Conservation (phyloP, 495 filamentous ascomycete species). For the Penicillium paxilli region DNA sequence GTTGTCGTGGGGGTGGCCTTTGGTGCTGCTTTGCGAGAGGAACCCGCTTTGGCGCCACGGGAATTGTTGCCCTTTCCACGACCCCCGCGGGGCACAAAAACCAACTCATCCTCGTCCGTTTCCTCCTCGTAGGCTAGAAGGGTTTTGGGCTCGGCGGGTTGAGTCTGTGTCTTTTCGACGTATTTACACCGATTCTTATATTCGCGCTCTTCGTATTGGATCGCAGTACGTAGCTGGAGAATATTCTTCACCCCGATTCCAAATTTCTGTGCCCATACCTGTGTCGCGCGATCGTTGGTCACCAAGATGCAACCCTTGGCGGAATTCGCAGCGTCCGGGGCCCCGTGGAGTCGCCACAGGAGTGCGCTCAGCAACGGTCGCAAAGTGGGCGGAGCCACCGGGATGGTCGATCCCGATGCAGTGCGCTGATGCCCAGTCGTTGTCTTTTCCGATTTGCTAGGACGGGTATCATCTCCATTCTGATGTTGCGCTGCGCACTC, state of each 20-base stretch:
- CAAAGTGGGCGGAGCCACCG: constrained; percentile 43
- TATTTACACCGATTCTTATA: constrained; percentile 56
- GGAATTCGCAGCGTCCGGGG: constrained; percentile 38
- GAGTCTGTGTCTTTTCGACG: constrained; percentile 43
- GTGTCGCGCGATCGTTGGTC: constrained; percentile 57
- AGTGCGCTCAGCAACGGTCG: constrained; percentile 62
- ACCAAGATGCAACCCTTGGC: constrained; percentile 53
- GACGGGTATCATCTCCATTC: no score
- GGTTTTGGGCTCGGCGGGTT: constrained; percentile 37
- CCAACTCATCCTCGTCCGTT: constrained; percentile 61
- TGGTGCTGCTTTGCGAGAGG: constrained; percentile 25
- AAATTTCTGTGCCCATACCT: constrained; percentile 59
- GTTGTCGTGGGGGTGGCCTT: constrained; percentile 21
- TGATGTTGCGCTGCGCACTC: constrained; percentile 42
- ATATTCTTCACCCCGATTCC: constrained; percentile 60
- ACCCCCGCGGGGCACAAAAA: constrained; percentile 51
- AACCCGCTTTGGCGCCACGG: constrained; percentile 25
- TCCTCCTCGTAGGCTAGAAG: constrained; percentile 48
- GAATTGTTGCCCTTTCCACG: constrained; percentile 38
- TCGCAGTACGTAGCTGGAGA: constrained; percentile 58
- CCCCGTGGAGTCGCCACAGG: constrained; percentile 59
- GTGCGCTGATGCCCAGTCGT: constrained; percentile 37
- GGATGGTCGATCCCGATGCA: constrained; percentile 35
- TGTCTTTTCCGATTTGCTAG: constrained; percentile 18
- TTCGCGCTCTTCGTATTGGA: constrained; percentile 60